A percentile compares a stretch with the other conserved stretches of the same genome.
These are phyloP conservation scores for Kurtzmaniella fragi DNA, from an alignment of 805 yeast genomes.

Conservation along the genomic window DNA sequence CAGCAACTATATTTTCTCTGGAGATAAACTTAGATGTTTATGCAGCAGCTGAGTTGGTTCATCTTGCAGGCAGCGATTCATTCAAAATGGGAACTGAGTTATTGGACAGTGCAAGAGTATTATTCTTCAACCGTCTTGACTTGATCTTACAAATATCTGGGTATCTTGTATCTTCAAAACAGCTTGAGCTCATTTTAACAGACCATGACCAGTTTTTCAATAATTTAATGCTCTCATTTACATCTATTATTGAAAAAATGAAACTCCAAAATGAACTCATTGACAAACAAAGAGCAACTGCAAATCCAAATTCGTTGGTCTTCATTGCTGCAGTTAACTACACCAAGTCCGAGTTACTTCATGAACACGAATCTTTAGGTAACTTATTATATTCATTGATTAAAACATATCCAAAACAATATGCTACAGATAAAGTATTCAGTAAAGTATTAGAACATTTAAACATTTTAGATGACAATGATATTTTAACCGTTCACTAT, in stretches of 20 bases:
- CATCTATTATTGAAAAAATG: conserved; percentile 52
- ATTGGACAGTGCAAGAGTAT: conserved; percentile 59
- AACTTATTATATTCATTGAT: conserved; percentile 55
- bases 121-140: conserved; percentile 64
- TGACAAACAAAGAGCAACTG: conserved; percentile 43
- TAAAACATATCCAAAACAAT: conserved; percentile 27
- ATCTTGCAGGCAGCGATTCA: conserved; percentile 34
- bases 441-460: conserved; percentile 41
- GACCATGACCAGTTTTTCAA: conserved; percentile 23
- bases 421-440: conserved; percentile 28
- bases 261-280: conserved; percentile 46
- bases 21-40: conserved; percentile 62
- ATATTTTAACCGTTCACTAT: conserved; percentile 58
- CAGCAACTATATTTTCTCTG: conserved; percentile 53
- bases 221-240: conserved; percentile 50
- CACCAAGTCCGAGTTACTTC: conserved; percentile 57
- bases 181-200: conserved; percentile 18
- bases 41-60: conserved; percentile 65
- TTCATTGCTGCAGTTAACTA: conserved; percentile 41
- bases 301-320: conserved; percentile 43
- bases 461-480: conserved; percentile 49
- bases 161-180: conserved; percentile 17
- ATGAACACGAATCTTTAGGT: conserved; percentile 68
- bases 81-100: conserved; percentile 44
- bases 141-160: conserved; percentile 64